A percentile compares a stretch with the other conserved stretches of the same genome.
Conservation (phyloP, 768 basidiomycete genomes). For the Cyathus striatus region DNA sequence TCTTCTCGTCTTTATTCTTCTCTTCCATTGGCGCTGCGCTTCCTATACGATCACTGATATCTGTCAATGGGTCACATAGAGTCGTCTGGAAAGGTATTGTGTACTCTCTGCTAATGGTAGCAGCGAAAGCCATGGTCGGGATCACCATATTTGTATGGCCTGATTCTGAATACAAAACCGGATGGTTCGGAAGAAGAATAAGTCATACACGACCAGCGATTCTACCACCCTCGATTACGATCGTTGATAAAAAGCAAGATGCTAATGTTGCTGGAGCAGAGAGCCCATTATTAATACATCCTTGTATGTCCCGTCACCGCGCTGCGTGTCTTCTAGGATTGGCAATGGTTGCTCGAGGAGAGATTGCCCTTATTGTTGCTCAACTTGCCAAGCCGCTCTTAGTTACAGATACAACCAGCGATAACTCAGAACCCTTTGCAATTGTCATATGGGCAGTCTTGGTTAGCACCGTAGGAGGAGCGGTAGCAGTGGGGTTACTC, state of each 20-base stretch:
- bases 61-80: conserved; percentile 30
- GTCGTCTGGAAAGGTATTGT: conserved; percentile 50
- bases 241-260: background rate
- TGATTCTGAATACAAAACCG: too few relatives aligned
- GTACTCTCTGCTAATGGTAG: conserved; percentile 52
- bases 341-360: conserved; percentile 64
- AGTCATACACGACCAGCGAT: background rate
- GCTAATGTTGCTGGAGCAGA: background rate
- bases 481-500: conserved; percentile 21
- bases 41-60: conserved; percentile 36
- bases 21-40: conserved; percentile 58
- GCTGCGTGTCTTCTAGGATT: conserved; percentile 35
- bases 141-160: conserved; percentile 36
- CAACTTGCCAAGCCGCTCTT: conserved; percentile 33
- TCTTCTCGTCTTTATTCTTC: conserved; percentile 64
- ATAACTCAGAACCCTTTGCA: conserved; percentile 40
- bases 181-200: too few relatives aligned
- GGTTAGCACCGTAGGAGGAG: conserved; percentile 48
- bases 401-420: conserved; percentile 8
- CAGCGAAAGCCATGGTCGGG: conserved; percentile 48
- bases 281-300: background rate
- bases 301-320: background rate
- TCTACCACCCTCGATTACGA: background rate
- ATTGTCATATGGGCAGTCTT: conserved; percentile 56
- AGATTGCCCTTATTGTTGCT: conserved; percentile 62